Evolutionary conservation across 179 eudicot genomes (phyloP), one percentile per base, ranked within the genome.

Genomic region (Vitellaria paradoxa): DNA sequence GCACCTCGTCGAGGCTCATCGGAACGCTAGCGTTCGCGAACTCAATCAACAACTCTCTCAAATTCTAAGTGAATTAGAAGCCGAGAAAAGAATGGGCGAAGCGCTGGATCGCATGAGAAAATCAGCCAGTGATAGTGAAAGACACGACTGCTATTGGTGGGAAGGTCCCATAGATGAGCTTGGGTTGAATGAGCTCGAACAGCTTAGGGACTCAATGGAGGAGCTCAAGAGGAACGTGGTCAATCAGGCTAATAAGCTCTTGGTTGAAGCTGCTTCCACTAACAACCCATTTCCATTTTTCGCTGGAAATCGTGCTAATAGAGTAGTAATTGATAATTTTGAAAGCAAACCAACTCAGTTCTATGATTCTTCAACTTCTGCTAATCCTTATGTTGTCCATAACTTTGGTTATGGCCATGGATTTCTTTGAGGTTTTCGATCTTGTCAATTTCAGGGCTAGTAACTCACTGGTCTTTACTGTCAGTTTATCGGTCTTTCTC

Each of bases 211-310:
- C 20, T 85, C 91, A 17, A 75, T 90, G 87, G 83, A 88, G 13
- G 90, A 86, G 74, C 87, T 90, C 59, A 90, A 88, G 81, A 88
- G 76, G 70, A 86, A 65, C 14, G 68, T 84, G 24, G n/a, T 79
- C 0, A 75, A 81, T 49, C 87, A 85, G 24, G 83, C 85, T 56
- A 74, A 77, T 20, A 86, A 75, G 63, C 5, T 81, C 17, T 72
- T 84, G 68, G 12, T 53, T 14, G 71, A 65, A 52, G 37, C 37
- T 30, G 37, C 37, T 30, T 45, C 53, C 0, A 21, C 56, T 1
- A 26, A 12, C 1, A 60, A 63, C 13, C 6, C 24, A 46, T 24
- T 45, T 2, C 47, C 72, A 3, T 55, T 79, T 55, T 53, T 52
- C 21, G 3, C 9, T 3, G 23, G 9, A 0, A 63, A 78, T 40